Base-by-base conservation (phyloP, 2,329 filamentous ascomycete genomes). In the Cladorrhinum sp. region DNA sequence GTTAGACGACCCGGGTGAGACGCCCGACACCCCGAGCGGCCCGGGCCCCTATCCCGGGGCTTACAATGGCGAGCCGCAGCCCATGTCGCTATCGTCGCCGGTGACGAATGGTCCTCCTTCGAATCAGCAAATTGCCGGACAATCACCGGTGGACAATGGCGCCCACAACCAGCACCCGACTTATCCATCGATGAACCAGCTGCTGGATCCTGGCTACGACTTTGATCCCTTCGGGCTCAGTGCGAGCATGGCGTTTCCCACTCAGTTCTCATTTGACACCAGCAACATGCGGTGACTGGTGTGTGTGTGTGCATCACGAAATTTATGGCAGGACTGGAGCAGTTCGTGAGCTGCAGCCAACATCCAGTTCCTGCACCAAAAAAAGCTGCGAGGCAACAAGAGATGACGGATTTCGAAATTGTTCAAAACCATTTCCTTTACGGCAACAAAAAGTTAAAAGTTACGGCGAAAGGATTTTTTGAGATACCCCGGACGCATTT, bases 161-260 rank as follows among this genome's bases (percentile, higher is more conserved):
- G 29, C 61, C 76, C 69, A 81, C 78, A 64, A 76, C 79, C 78
- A 86, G 38, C 83, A 89, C 69, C 85, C 88, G 66, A 81, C 85
- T 13, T 96, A 91, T 71, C 82, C 83, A 5, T 83, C 82, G 20
- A 85, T 86, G 83, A 83, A 82, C 3, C 81, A 85, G 69, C 73
- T 86, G 7, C 73, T 86, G 48, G 93, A 97, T 70, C 90, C 92
- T 18, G 91, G 92, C 77, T 80, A 96, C 53, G 93, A 97, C 72
- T 91, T 92, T 75, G 93, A 97, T 74, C 93, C 93, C 0, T 98
- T 97, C 70, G 93, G 93, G 12, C 80, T 97, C 56, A 93, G 90
- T 61, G 93, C 93, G 36, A 96, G 91, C 76, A 96, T 96, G 93
- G 91, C 93, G 66, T 96, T 96, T 70, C 92, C 92, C 10, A 90